Conservation (phyloP, 2,329 filamentous ascomycete genomes). For the Arthrobotrys megalospora region DNA sequence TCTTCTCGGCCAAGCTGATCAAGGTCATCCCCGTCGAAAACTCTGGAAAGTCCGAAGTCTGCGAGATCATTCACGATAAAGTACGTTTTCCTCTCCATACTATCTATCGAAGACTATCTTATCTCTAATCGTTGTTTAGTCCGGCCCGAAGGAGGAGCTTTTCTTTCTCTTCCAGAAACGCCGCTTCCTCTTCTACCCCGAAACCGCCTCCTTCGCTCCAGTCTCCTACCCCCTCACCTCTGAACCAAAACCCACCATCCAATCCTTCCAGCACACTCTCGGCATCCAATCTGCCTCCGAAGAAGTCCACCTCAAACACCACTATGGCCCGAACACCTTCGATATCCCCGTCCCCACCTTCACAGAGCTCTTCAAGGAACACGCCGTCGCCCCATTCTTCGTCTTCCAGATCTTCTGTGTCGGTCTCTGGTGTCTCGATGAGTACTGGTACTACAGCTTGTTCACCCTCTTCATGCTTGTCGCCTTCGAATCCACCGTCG, state of each 20-base stretch:
- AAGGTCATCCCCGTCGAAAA: conserved; percentile 93
- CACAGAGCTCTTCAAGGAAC: conserved; percentile 95
- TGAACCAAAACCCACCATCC: conserved; percentile 85
- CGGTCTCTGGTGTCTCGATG: conserved; percentile 97
- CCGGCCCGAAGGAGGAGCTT: conserved; percentile 80
- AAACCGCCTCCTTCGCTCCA: conserved; percentile 82
- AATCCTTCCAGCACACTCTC: conserved; percentile 82
- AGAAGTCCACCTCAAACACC: conserved; percentile 83
- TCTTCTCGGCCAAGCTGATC: conserved; percentile 85
- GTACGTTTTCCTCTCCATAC: conserved; percentile 69
- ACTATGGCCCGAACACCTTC: conserved; percentile 96
- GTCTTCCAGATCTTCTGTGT: conserved; percentile 99
- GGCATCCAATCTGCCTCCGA: conserved; percentile 83
- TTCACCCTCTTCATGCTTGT: conserved; percentile 99
- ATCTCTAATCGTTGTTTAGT: conserved; percentile 67
- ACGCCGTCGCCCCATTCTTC: conserved; percentile 98
- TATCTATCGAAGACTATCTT: too few relatives aligned
- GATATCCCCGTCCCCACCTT: conserved; percentile 98
- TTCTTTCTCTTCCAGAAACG: conserved; percentile 99
- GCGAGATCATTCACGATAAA: conserved; percentile 82
- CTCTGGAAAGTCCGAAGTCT: conserved; percentile 90
- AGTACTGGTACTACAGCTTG: conserved; percentile 99
- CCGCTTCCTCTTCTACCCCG: conserved; percentile 86
- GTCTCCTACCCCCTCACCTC: conserved; percentile 86
- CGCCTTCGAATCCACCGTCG: conserved; percentile 96